Evolutionary conservation across 1,284 basidiomycete species (phyloP).

Genomic region (Trichosporon asahii): DNA sequence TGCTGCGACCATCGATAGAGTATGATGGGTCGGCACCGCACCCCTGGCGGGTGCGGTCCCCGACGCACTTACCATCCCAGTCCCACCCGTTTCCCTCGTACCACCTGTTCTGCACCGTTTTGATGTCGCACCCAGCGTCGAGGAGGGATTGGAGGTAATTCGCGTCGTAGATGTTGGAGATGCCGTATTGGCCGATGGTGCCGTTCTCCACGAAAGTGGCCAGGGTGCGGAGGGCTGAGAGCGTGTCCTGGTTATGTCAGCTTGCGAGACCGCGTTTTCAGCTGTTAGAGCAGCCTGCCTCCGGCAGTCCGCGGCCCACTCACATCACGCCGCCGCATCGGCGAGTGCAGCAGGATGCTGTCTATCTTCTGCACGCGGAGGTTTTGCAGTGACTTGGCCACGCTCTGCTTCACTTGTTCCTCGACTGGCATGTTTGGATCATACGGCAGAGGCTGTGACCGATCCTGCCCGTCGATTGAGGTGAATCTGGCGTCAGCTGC

Average conservation of each 20-base stretch:
- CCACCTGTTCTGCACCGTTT: conserved; percentile 78
- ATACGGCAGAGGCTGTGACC: conserved; percentile 66
- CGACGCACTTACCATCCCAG: conserved; percentile 50
- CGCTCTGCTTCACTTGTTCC: conserved; percentile 64
- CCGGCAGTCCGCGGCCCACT: conserved; percentile 10
- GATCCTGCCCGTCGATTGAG: conserved; percentile 66
- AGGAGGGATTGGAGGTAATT: conserved; percentile 58
- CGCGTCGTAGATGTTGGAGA: conserved; percentile 73
- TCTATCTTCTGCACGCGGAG: conserved; percentile 68
- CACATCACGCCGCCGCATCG: conserved; percentile 58
- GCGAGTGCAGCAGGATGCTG: conserved; percentile 71
- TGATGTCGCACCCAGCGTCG: conserved; percentile 56
- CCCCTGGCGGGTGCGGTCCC: too few species aligned
- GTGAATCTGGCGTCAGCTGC: conserved; percentile 59
- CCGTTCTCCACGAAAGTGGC: conserved; percentile 62
- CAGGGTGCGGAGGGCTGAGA: conserved; percentile 65
- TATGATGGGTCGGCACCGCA: too few species aligned
- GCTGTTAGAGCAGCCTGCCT: too few species aligned
- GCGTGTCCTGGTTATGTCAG: conserved; percentile 54
- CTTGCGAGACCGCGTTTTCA: too few species aligned
- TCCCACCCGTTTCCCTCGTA: conserved; percentile 75
- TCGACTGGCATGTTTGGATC: conserved; percentile 58
- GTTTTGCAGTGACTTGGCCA: conserved; percentile 63
- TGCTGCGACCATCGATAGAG: too few species aligned
- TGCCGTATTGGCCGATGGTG: conserved; percentile 62